Evolutionary conservation across 345 rosid genomes (phyloP).

Genomic region (Camelina hispida): DNA sequence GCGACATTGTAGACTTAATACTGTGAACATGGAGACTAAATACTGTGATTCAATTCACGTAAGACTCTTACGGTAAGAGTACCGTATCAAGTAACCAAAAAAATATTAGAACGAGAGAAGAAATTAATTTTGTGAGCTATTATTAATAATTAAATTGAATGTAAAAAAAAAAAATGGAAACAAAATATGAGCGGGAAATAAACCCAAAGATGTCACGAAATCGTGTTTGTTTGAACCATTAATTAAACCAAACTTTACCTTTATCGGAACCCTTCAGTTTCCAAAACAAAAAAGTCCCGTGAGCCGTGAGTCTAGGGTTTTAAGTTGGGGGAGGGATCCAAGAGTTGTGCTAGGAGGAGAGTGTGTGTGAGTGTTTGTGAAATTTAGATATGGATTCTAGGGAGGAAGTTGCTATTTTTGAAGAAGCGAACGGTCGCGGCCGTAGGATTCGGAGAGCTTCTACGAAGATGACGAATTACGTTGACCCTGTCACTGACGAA

Average conservation of each 20-base stretch:
- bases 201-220: background rate
- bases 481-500: background rate
- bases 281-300: background rate
- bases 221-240: background rate
- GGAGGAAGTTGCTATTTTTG: background rate
- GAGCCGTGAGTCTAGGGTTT: no score
- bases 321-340: background rate
- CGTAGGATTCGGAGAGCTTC: background rate
- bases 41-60: no score
- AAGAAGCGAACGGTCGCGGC: background rate
- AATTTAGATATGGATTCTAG: conserved; percentile 4
- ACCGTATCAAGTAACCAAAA: no score
- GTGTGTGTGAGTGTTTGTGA: background rate
- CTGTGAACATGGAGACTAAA: background rate
- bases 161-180: no score
- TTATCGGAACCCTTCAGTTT: background rate
- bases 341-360: background rate
- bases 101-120: no score
- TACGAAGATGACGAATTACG: background rate
- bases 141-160: no score
- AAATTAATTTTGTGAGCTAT: no score
- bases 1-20: background rate
- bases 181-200: no score
- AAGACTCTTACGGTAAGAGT: no score
- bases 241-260: background rate